Evolutionary conservation across 2,329 filamentous ascomycete genomes (phyloP).

Genomic region (Scytalidium sp.): DNA sequence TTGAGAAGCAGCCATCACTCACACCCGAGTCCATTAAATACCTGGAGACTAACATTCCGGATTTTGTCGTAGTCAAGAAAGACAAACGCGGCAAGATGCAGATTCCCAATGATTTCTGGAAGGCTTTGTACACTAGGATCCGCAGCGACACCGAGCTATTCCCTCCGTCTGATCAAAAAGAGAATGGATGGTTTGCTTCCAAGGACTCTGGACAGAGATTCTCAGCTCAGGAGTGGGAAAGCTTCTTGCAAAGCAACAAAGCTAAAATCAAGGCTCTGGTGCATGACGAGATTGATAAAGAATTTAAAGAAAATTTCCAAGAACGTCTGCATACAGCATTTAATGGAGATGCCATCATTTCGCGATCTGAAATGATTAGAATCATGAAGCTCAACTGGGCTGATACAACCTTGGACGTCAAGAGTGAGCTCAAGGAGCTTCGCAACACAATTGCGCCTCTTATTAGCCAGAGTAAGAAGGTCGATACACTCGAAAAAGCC

Average conservation of each 20-base stretch:
- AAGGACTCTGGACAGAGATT: background rate
- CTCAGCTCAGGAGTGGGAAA: slow-evolving; percentile 17
- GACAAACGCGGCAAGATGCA: slow-evolving; percentile 48
- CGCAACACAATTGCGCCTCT: background rate
- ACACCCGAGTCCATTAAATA: slow-evolving; percentile 29
- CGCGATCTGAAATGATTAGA: slow-evolving; percentile 7
- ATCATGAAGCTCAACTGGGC: slow-evolving; percentile 1
- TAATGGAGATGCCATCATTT: slow-evolving; percentile 28
- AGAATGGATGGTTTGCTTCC: background rate
- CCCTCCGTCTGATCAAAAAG: background rate
- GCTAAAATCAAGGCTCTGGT: slow-evolving; percentile 25
- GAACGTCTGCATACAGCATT: slow-evolving; percentile 39
- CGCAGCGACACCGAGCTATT: slow-evolving; percentile 31
- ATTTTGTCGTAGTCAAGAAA: slow-evolving; percentile 52
- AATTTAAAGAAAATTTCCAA: slow-evolving; percentile 45
- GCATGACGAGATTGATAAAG: slow-evolving; percentile 30
- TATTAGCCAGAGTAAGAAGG: background rate
- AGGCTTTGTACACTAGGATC: slow-evolving; percentile 57
- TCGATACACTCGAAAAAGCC: background rate
- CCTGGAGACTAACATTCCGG: slow-evolving; percentile 51
- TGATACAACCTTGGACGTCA: background rate
- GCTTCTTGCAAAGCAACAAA: slow-evolving; percentile 44
- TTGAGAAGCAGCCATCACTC: slow-evolving; percentile 13
- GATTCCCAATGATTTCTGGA: slow-evolving; percentile 62
- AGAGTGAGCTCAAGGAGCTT: background rate